Evolutionary conservation across 2,329 filamentous ascomycete genomes (phyloP), one percentile per base, ranked within the genome.

Genomic region (Colletotrichum sp.): DNA sequence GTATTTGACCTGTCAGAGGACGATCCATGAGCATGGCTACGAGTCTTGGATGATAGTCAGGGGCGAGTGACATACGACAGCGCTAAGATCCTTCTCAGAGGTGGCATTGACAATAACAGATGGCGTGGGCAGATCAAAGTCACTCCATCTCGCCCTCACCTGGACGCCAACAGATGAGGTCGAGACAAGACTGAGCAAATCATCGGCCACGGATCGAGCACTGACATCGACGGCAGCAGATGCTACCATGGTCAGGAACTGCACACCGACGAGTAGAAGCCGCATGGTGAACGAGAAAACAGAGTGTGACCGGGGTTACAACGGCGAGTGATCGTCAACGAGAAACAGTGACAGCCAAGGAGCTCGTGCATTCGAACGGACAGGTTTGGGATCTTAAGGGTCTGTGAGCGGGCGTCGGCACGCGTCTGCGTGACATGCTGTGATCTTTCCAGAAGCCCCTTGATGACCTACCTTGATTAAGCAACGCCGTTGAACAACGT

Each of bases 41-140:
- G 5, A 36, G 30, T 15, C 0, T 34, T 3, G 8, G 10, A 25
- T 34, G 28, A 22, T 62, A 15, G 7, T 9, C 22, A 34, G 28
- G 30, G 28, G 28, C n/a, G 1, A 6, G 27, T 10, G 58, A 62
- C 58, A 22, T 22, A 62, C 58, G 15, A 75, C 72, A 8, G 67
- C 67, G n/a, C 62, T 71, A n/a, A 79, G 74, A 30, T 79, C 78
- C 48, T 22, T 55, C 52, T 79, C 78, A 22, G 72, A 77, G 22
- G 43, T 64, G 39, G 72, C 64, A 39, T 78, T 77, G 55, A 79
- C 67, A n/a, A 79, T 71, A 27, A 75, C 70, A 60, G 76, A 66
- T 30, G 78, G 74, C 61, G 70, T n/a, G 22, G 78, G 74, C n/a
- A 76, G 64, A 30, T 76, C 70, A 28, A 76, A 78, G 13, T 70